Base-by-base conservation (phyloP, 2,329 filamentous ascomycete genomes). In the Triangularia verruculosa region DNA sequence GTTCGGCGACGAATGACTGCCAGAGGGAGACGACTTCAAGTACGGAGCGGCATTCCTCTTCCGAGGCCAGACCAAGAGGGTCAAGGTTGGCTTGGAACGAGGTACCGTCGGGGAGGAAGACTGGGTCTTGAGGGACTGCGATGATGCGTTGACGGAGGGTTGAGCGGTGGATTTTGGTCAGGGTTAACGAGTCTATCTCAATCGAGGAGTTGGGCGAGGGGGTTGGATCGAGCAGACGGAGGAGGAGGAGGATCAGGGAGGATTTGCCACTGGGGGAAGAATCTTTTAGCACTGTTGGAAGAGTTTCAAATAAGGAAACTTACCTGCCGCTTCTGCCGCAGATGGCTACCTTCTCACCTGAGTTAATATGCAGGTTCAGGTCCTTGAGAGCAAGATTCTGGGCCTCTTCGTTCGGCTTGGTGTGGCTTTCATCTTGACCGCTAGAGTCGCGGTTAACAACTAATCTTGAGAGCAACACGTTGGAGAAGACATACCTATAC, bases 41-140 rank as follows among this genome's bases (percentile, higher is more conserved):
- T 0, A 75, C 75, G 1, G 67, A 68, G n/a, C 66, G 68, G 61
- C 77, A 79, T 27, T 78, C 75, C 0, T 66, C 68, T 0, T 71
- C 68, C 0, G 74, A 75, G 1, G 77, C 74, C 0, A 64, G 57
- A 1, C 64, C 62, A 13, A 73, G 72, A 0, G 80, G 78, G 62
- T 83, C 81, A 0, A 83, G 74, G 61, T 83, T 82, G 6, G 70
- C 59, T 27, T 71, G 72, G 63, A 80, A 74, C 1, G 74, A 77
- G 54, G 74, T 77, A 5, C 75, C 77, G 34, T 77, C 78, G 0
- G 78, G 79, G 1, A 85, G 71, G 70, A 86, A 84, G 2, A 83
- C 78, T 0, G 82, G 71, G 4, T 86, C 83, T 69, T 86, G 83
- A 0, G 83, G 81, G 0, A 86, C 72, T 4, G 81, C 80, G 51